Base-by-base conservation (phyloP, 176 grass and related monocot species). In the Carex pumila region DNA sequence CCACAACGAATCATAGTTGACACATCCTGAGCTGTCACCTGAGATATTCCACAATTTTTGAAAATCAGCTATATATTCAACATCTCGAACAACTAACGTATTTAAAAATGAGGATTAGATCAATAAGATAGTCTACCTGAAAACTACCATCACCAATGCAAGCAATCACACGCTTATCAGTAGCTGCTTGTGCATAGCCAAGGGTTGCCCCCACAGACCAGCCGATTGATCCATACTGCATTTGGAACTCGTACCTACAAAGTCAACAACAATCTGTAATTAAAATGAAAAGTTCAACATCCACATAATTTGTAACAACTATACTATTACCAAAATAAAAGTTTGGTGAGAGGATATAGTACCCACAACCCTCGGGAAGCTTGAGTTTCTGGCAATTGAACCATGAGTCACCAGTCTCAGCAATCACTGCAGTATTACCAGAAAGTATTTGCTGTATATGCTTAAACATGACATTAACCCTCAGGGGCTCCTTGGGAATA, bases 371-470 rank as follows among this genome's bases (percentile, higher is more conserved):
- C 1, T 92, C 56, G 0, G 93, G 93, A 13, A 97, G 81, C 76
- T 86, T 86, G 4, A 97, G 85, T 84, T 93, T 97, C 89, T 97
- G 94, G 84, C 94, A 93, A 90, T 97, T 97, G 82, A 97, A 93
- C 94, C 94, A 97, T 3, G 91, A 93, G 86, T 97, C 91, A 0
- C 94, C 94, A 0, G 91, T 87, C 77, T 97, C 91, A 1, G 91
- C 91, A 50, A 97, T 90, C 6, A 97, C 89, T 11, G 87, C 91
- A 79, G 60, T 84, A 63, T 83, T 83, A 1, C 71, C 64, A 5
- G 63, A 82, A 12, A 93, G 64, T 91, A 97, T 97, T 12, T 47
- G 19, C 81, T 97, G 94, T 59, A 93, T 78, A 86, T 97, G 91
- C 87, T 90, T 93, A 90, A 97, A 93, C 37, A 97, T 82, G 19